Base-by-base conservation (phyloP, 164 flowering plant species). In the Dillenia turbinata region DNA sequence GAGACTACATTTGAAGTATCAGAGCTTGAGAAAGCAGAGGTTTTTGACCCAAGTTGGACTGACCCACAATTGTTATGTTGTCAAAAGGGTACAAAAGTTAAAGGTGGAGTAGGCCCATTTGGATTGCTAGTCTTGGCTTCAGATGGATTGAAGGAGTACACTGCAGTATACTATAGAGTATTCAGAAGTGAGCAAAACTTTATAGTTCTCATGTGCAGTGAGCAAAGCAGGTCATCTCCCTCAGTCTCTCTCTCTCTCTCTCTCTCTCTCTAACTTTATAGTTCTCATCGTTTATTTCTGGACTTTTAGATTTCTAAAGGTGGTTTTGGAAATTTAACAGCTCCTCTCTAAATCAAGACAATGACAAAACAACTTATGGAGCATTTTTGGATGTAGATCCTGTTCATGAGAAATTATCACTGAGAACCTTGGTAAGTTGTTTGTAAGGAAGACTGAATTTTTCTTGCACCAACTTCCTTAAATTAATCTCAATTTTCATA, bases 141-240 rank as follows among this genome's bases (percentile, higher is more conserved):
- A 7, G 61, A 81, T 52, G 66, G 67, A 63, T 49, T 87, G 60
- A 33, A 76, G 63, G 90, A 87, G 59, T 69, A 80, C 52, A 87
- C 90, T 0, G 80, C 90, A 24, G 70, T 87, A 5, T 87, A 69
- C 71, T 87, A 79, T 43, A 64, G 82, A 62, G 70, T 87, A 12
- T 83, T 85, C 81, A 85, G 72, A 67, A 59, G 40, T 52, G 60
- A 60, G 0, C 15, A 77, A 56, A 77, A 62, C 33, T 66, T 59
- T 66, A 75, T 74, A 50, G 85, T 85, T 46, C 78, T 87, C 55
- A 78, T 87, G 90, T 81, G 92, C 74, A 83, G 82, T 62, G 92
- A 87, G 64, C 85, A 79, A 59, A 86, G 83, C 82, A 83, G 80
- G 92, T 85, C 45, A 1, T 26, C 33, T 26, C 5, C 4, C 5